Conservation (phyloP, 305 asterid species). For the Plantago coronopus region DNA sequence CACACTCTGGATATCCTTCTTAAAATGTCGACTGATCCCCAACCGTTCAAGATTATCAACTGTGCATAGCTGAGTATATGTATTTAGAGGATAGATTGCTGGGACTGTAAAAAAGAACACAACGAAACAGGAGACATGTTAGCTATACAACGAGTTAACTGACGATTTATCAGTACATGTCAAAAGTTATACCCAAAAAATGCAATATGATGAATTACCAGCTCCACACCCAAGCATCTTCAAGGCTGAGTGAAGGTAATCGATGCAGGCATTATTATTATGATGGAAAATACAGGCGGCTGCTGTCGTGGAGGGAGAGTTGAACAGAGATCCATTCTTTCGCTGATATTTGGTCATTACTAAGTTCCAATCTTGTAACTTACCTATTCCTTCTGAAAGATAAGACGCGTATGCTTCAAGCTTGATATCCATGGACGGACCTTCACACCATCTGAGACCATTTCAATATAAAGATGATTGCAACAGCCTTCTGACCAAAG, state of each 20-base stretch:
- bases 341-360: slow-evolving; percentile 59
- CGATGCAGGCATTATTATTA: slow-evolving; percentile 44
- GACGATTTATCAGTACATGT: neutral
- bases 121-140: slow-evolving; percentile 1
- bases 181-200: slow-evolving; percentile 1
- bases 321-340: slow-evolving; percentile 75
- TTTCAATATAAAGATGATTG: slow-evolving; percentile 6
- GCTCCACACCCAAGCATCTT: slow-evolving; percentile 60
- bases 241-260: slow-evolving; percentile 50
- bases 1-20: slow-evolving; percentile 44
- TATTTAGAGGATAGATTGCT: slow-evolving; percentile 53
- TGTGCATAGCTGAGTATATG: slow-evolving; percentile 45
- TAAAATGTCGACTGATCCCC: slow-evolving; percentile 64
- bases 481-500: neutral
- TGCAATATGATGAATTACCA: slow-evolving; percentile 28
- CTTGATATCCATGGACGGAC: slow-evolving; percentile 35
- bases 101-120: slow-evolving; percentile 52
- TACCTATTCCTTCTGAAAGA: slow-evolving; percentile 65
- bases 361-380: slow-evolving; percentile 51
- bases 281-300: slow-evolving; percentile 55
- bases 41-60: slow-evolving; percentile 62
- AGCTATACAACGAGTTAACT: no score
- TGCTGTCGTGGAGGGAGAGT: slow-evolving; percentile 85
- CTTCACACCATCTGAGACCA: slow-evolving; percentile 36
- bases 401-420: slow-evolving; percentile 55